phyloP scores from a whole-genome alignment of 1,284 basidiomycete species.

The Marasmius oreades region DNA sequence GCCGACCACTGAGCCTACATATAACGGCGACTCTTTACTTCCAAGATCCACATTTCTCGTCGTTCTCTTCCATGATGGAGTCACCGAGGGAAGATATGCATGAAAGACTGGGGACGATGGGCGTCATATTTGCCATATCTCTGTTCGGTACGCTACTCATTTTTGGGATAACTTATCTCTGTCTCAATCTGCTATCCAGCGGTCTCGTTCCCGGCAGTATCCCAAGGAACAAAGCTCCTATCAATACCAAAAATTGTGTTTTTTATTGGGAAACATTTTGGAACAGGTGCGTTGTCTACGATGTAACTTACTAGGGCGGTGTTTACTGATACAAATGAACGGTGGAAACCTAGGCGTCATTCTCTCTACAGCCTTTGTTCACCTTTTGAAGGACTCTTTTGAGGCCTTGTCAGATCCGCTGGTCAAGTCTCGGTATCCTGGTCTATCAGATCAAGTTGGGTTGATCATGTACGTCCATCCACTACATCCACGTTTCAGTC shows the following conservation, averaged over 20 bases:
- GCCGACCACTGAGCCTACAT: background rate
- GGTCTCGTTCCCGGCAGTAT: conserved; percentile 64
- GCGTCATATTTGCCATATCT: conserved; percentile 8
- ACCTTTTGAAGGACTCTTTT: conserved; percentile 74
- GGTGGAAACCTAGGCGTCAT: conserved; percentile 57
- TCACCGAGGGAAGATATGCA: background rate
- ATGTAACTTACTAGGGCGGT: background rate
- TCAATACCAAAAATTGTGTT: conserved; percentile 65
- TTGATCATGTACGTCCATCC: conserved; percentile 70
- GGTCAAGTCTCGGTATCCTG: conserved; percentile 43
- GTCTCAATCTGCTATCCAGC: conserved; percentile 35
- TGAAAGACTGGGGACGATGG: conserved; percentile 5
- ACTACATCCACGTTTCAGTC: too few relatives aligned
- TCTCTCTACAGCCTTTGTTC: conserved; percentile 74
- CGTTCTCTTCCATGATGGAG: background rate
- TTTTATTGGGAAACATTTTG: conserved; percentile 80
- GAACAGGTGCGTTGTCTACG: conserved; percentile 47
- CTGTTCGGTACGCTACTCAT: conserved; percentile 18
- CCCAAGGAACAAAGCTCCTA: conserved; percentile 47
- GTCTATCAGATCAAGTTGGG: conserved; percentile 56
- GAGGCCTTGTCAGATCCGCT: conserved; percentile 46
- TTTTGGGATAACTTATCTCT: background rate
- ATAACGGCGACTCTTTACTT: background rate
- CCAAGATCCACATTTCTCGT: background rate
- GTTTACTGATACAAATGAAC: background rate